Conservation (phyloP, 2,329 filamentous ascomycete genomes). For the Epicoccum sorghinum region DNA sequence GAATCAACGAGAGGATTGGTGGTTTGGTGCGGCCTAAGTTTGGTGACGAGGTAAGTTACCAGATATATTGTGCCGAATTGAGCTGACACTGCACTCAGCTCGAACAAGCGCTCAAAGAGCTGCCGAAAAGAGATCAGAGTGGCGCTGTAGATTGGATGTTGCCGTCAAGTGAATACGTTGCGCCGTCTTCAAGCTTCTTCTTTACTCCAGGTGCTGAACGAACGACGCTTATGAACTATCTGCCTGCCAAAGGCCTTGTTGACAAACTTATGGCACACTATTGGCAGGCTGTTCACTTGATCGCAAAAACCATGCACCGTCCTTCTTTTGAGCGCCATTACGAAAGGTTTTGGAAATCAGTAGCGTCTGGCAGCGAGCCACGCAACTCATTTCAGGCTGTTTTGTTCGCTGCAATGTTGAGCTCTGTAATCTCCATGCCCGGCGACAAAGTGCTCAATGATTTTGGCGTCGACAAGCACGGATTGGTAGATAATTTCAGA, state of each 20-base stretch:
- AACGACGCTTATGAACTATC: constrained; percentile 60
- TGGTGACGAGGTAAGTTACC: constrained; percentile 66
- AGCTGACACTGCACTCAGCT: constrained; percentile 26
- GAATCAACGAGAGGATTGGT: constrained; percentile 75
- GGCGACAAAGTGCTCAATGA: constrained; percentile 59
- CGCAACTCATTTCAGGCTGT: constrained; percentile 69
- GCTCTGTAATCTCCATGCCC: constrained; percentile 69
- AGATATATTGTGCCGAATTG: background rate
- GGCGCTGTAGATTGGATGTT: constrained; percentile 59
- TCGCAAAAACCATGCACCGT: constrained; percentile 71
- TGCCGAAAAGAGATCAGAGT: constrained; percentile 26
- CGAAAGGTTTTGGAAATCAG: constrained; percentile 67
- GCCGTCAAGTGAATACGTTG: constrained; percentile 70
- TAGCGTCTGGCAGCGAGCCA: constrained; percentile 66
- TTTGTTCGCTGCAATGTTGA: constrained; percentile 72
- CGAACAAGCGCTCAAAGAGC: constrained; percentile 36
- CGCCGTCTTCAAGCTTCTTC: constrained; percentile 70
- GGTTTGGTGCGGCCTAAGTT: constrained; percentile 74
- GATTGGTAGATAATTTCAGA: constrained; percentile 61
- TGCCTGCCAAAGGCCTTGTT: constrained; percentile 64
- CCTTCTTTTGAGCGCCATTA: constrained; percentile 72
- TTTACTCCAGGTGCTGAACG: constrained; percentile 60
- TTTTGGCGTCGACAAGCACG: constrained; percentile 63
- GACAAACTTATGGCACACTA: constrained; percentile 71
- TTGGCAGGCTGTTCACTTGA: constrained; percentile 69